These are phyloP conservation scores for Acanthamoeba quina DNA, from an alignment of 208 protist species.

Conservation along the genomic window DNA sequence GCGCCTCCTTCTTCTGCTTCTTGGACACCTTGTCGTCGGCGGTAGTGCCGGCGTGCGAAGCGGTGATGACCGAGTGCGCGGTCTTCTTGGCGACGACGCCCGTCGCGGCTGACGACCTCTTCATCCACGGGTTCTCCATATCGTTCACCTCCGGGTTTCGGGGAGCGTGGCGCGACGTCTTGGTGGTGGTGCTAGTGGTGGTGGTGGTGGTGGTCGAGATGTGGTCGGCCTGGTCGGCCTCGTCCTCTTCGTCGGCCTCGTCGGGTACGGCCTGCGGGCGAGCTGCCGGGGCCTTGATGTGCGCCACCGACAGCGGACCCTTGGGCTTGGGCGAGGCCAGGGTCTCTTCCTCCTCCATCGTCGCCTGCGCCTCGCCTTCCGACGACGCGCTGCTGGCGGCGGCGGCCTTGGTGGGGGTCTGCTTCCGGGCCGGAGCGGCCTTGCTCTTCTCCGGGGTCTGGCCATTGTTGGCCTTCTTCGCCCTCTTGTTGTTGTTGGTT, in stretches of 20 bases:
- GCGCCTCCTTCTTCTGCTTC: slow-evolving; percentile 46
- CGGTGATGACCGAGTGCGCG: slow-evolving; percentile 17
- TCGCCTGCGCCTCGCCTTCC: neutral
- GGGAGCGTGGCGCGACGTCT: neutral
- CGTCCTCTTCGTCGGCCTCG: neutral
- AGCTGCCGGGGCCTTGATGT: neutral
- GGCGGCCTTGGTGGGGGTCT: neutral
- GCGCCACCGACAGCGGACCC: slow-evolving; percentile 7
- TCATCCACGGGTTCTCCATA: slow-evolving; percentile 74
- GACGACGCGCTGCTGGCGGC: neutral
- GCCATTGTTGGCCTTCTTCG: slow-evolving; percentile 30
- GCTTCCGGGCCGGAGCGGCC: neutral
- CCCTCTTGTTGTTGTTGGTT: neutral
- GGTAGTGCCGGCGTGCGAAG: neutral
- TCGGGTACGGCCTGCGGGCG: neutral
- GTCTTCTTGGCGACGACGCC: slow-evolving; percentile 53
- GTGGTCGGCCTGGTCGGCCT: neutral
- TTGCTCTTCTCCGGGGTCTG: neutral
- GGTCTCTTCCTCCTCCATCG: neutral
- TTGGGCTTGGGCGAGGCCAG: neutral
- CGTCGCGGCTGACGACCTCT: slow-evolving; percentile 29
- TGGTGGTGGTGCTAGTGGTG: neutral
- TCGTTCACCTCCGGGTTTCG: slow-evolving; percentile 38
- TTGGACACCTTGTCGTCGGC: slow-evolving; percentile 54
- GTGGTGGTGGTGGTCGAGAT: no score